phyloP scores from a whole-genome alignment of 225 moss, liverwort and hornwort genomes.

The Marchantia paleacea region DNA sequence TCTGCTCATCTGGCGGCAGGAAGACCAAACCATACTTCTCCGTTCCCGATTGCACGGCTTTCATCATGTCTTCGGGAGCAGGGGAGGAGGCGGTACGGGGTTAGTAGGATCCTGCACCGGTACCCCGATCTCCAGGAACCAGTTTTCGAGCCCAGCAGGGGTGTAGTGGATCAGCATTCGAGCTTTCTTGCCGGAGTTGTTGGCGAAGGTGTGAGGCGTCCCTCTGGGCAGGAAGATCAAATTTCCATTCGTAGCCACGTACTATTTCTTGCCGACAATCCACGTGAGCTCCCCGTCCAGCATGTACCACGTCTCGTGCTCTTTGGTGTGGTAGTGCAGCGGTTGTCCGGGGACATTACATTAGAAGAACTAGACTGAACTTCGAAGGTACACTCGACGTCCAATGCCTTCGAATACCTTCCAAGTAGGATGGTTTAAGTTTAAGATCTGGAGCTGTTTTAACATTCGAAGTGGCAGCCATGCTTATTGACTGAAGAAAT shows the following conservation, averaged over 20 bases:
- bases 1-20: background rate
- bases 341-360: slow-evolving; percentile 38
- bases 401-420: too few species aligned
- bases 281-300: slow-evolving; percentile 60
- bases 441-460: too few species aligned
- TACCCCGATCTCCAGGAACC: slow-evolving; percentile 41
- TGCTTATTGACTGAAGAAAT: slow-evolving; percentile 51
- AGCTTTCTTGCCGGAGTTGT: slow-evolving; percentile 31
- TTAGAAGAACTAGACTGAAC: slow-evolving; percentile 40
- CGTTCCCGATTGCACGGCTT: background rate
- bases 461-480: slow-evolving; percentile 19
- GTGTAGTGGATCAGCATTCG: slow-evolving; percentile 30
- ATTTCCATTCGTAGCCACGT: slow-evolving; percentile 26
- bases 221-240: slow-evolving; percentile 26
- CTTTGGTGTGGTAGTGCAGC: slow-evolving; percentile 51
- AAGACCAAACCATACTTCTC: slow-evolving; percentile 3
- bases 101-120: slow-evolving; percentile 17
- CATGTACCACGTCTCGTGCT: slow-evolving; percentile 67
- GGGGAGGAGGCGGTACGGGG: slow-evolving; percentile 19
- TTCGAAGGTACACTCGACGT: too few species aligned
- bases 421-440: too few species aligned
- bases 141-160: slow-evolving; percentile 43
- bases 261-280: slow-evolving; percentile 28
- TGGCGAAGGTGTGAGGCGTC: slow-evolving; percentile 36
- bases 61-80: background rate